These are phyloP conservation scores for Hamamelis virginiana DNA, from an alignment of 164 flowering plant species.

Conservation along the genomic window DNA sequence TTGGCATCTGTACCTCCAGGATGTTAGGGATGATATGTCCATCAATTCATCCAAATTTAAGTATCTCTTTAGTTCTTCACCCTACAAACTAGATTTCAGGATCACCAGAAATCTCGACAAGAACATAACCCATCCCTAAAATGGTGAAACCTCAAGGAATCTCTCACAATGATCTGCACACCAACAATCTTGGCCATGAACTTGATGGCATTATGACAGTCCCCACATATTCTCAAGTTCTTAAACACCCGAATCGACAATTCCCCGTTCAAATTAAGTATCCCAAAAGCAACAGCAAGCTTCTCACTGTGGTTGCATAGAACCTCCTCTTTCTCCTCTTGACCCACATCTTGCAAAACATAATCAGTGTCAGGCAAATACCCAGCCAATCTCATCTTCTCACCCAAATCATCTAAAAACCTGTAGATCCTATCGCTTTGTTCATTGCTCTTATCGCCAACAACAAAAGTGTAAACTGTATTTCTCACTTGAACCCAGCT, in stretches of 20 bases:
- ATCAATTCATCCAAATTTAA: too few relatives aligned
- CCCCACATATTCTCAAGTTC: conserved; percentile 62
- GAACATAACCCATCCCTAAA: conserved; percentile 49
- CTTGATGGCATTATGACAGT: conserved; percentile 59
- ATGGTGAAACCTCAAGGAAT: conserved; percentile 58
- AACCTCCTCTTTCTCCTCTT: conserved; percentile 50
- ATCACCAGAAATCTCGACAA: conserved; percentile 60
- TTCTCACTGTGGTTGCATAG: conserved; percentile 61
- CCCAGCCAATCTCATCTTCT: conserved; percentile 50
- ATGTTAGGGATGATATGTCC: too few relatives aligned
- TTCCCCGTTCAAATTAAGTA: conserved; percentile 43
- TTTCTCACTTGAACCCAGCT: conserved; percentile 61
- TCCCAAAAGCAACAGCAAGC: conserved; percentile 56
- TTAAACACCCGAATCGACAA: conserved; percentile 49
- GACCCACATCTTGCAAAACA: conserved; percentile 58
- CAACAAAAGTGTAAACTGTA: conserved; percentile 47
- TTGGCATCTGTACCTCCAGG: too few relatives aligned
- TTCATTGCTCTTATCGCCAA: conserved; percentile 40
- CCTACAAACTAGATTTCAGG: too few relatives aligned
- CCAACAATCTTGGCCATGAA: conserved; percentile 50
- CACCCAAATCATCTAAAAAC: conserved; percentile 38
- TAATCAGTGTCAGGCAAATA: conserved; percentile 47
- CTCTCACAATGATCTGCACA: conserved; percentile 45
- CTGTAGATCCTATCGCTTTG: conserved; percentile 32
- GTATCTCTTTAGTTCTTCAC: too few relatives aligned